Percentiles rank a stretch among this genome's conserved stretches.
Conservation (phyloP, 192 early-diverging fungal genomes). For the Mortierella antarctica region DNA sequence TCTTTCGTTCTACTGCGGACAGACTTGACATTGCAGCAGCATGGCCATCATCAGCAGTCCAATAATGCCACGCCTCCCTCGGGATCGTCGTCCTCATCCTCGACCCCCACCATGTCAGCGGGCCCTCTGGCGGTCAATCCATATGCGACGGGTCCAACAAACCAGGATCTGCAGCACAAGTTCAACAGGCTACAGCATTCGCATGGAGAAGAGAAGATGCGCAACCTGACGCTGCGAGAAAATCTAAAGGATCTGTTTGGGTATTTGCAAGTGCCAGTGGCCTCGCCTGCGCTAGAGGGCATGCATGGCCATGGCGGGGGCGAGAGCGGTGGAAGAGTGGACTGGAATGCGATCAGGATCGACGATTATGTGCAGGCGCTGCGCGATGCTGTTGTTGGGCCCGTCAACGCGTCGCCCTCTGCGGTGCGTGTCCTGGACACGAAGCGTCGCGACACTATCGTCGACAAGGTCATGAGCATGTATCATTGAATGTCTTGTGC, state of each 20-base stretch:
- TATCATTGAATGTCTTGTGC: not conserved
- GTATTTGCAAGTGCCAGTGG: slow-evolving; percentile 32
- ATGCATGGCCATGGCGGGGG: not conserved
- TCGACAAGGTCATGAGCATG: slow-evolving; percentile 26
- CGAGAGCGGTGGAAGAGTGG: not conserved
- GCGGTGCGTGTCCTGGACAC: slow-evolving; percentile 2
- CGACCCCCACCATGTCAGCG: not conserved
- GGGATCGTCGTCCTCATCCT: not conserved
- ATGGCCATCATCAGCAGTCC: slow-evolving; percentile 14
- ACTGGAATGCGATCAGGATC: slow-evolving; percentile 20
- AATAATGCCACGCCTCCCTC: too few relatives aligned
- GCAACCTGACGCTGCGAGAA: slow-evolving; percentile 23
- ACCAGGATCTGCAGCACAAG: slow-evolving; percentile 32
- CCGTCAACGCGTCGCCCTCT: not conserved
- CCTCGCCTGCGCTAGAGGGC: not conserved
- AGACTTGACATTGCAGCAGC: slow-evolving; percentile 9
- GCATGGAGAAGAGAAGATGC: slow-evolving; percentile 35
- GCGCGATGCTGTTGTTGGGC: slow-evolving; percentile 29
- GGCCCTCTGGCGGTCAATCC: not conserved
- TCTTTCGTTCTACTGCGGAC: too few relatives aligned
- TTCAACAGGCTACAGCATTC: slow-evolving; percentile 35
- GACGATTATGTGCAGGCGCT: slow-evolving; percentile 49
- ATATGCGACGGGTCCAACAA: slow-evolving; percentile 16
- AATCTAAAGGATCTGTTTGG: slow-evolving; percentile 37
- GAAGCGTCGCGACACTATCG: slow-evolving; percentile 27